phyloP scores from a whole-genome alignment of 2,329 filamentous ascomycete species.

The Sporothrix pallida region DNA sequence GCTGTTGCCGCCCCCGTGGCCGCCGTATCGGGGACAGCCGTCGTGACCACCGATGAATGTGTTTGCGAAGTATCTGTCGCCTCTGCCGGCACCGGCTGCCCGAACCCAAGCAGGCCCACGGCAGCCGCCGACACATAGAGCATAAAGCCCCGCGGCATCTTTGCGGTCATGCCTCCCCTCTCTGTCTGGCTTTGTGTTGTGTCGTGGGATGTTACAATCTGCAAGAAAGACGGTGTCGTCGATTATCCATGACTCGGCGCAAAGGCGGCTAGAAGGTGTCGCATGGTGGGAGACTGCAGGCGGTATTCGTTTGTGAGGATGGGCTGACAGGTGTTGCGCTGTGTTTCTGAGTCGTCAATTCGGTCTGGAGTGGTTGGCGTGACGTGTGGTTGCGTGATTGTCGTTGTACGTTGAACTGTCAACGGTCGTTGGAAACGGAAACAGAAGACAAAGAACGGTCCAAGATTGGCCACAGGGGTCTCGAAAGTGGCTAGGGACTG shows the following conservation, averaged over 20 bases:
- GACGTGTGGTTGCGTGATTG: background rate
- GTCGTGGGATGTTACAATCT: background rate
- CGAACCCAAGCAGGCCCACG: constrained; percentile 37
- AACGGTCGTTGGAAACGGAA: background rate
- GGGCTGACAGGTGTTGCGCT: background rate
- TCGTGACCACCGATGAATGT: background rate
- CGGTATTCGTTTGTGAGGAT: background rate
- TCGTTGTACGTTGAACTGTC: background rate
- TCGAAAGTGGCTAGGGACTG: constrained; percentile 9
- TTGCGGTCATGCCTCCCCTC: background rate
- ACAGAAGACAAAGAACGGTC: background rate
- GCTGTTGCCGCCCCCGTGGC: background rate
- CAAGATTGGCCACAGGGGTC: background rate
- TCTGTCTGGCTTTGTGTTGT: background rate
- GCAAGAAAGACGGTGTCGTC: background rate
- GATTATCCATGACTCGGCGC: constrained; percentile 31
- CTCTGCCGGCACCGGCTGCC: constrained; percentile 34
- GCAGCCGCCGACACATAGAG: constrained; percentile 38
- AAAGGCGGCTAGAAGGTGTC: constrained; percentile 10
- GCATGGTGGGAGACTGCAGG: constrained; percentile 27
- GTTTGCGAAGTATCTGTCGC: constrained; percentile 29
- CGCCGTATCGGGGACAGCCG: background rate
- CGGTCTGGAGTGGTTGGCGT: background rate
- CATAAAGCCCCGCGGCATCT: constrained; percentile 37
- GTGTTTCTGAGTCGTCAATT: background rate